Base-by-base conservation (phyloP, 148 eudicot genomes). In the Rhododendron molle region DNA sequence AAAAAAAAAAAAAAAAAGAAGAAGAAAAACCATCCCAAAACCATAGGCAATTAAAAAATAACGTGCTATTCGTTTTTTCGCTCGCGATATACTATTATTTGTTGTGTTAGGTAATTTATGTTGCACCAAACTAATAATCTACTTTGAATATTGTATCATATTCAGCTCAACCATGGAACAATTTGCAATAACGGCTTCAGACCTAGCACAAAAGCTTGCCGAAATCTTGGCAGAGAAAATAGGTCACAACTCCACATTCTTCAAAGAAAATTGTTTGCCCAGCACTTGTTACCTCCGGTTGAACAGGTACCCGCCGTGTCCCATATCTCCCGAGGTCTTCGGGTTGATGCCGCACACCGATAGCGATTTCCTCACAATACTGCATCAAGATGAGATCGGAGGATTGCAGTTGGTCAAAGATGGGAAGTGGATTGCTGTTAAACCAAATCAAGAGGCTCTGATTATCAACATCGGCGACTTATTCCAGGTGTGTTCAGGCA, bases 321-420 rank as follows among this genome's bases (percentile, higher is more conserved):
- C 98, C 36, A 82, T 90, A 21, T 88, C 90, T 81, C 79, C 90
- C 0, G 88, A 92, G 6, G 72, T 95, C 8, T 87, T 89, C 28
- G 99, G 99, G 2, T 83, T 95, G 14, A 92, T 93, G 93, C 93
- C 95, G 9, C 99, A 96, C 86, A 94, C 98, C 1, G 99, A 96
- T 52, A 96, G 97, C 83, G 95, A 92, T 62, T 96, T 94, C 88
- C 97, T 96, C 87, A 96, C 99, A 0, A 92, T 96, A 65, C 78
- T 96, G 54, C 88, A 94, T 44, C 97, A 95, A 90, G 99, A 96
- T 86, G 88, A 93, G 40, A 90, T 96, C 52, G 99, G 99, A 38
- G 99, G 99, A 0, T 73, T 96, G 44, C 99, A 96, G 18, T 47
- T 96, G 28, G 91, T 95, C 26, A 94, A 92, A 90, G 94, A 95